Percentiles rank a stretch among this genome's conserved stretches.
phyloP scores from a whole-genome alignment of 2,329 filamentous ascomycete genomes.

The Colletotrichum acutatum region DNA sequence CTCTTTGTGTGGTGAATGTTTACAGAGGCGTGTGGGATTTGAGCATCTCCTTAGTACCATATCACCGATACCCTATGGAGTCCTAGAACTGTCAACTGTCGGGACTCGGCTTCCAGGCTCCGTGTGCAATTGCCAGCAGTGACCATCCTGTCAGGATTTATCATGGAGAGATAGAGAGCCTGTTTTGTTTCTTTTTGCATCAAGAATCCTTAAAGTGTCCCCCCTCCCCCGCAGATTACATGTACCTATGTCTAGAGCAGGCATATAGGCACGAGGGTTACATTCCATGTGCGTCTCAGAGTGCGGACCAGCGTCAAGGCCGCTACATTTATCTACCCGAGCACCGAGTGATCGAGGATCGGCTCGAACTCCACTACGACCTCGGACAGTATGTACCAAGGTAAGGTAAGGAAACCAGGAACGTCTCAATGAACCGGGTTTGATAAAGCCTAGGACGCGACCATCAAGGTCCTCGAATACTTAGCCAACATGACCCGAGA shows the following conservation, averaged over 20 bases:
- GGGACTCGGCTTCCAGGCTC: too few relatives aligned
- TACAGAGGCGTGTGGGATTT: neutral
- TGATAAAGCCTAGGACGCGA: neutral
- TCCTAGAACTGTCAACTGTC: too few relatives aligned
- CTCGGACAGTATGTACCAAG: too few relatives aligned
- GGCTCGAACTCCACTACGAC: neutral
- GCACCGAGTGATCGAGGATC: neutral
- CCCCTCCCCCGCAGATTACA: too few relatives aligned
- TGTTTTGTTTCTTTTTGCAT: neutral
- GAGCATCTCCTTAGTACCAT: neutral
- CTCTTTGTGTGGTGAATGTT: neutral
- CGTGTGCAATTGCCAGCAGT: neutral
- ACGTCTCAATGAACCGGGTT: neutral
- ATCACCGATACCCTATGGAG: too few relatives aligned
- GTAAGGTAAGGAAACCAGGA: neutral
- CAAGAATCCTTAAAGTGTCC: neutral
- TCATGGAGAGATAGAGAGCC: neutral
- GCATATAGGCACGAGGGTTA: neutral
- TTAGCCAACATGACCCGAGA: neutral
- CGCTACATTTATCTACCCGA: neutral
- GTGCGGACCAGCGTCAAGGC: neutral
- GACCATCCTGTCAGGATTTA: neutral
- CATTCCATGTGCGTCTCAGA: neutral
- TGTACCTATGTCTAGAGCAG: too few relatives aligned
- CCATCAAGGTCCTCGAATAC: constrained; percentile 15